Evolutionary conservation across 73 alveolate species (phyloP).

Genomic region (Strombidium stylifer): DNA sequence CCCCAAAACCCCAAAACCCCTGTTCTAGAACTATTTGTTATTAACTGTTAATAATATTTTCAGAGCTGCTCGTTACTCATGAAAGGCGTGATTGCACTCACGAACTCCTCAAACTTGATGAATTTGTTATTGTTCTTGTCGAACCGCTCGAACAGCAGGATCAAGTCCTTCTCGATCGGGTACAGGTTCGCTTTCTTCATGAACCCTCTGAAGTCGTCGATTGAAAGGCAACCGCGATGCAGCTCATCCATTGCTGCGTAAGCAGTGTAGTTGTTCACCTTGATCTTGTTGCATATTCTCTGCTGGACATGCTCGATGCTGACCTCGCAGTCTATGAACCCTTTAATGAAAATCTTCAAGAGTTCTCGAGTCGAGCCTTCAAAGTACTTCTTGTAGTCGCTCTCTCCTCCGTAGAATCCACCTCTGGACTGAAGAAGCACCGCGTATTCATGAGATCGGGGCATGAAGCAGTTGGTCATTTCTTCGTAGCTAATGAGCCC

Average conservation of each 20-base stretch:
- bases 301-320: constrained; percentile 18
- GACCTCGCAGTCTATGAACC: constrained; percentile 35
- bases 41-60: neutral
- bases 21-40: constrained; percentile 6
- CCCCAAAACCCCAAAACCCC: constrained; percentile 7
- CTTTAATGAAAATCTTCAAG: constrained; percentile 5
- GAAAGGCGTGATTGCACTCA: no score
- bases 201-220: constrained; percentile 26
- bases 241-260: neutral
- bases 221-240: constrained; percentile 1
- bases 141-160: neutral
- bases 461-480: constrained; percentile 10
- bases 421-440: constrained; percentile 9
- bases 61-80: no score
- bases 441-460: constrained; percentile 24
- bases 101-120: neutral
- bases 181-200: constrained; percentile 18
- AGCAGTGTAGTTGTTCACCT: neutral
- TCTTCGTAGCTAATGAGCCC: constrained; percentile 11
- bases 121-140: neutral
- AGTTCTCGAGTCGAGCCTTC: constrained; percentile 17
- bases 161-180: constrained; percentile 1
- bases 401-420: neutral
- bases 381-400: constrained; percentile 18
- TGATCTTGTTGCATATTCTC: constrained; percentile 9